Conservation (phyloP, 768 basidiomycete genomes). For the Epithele typhae region DNA sequence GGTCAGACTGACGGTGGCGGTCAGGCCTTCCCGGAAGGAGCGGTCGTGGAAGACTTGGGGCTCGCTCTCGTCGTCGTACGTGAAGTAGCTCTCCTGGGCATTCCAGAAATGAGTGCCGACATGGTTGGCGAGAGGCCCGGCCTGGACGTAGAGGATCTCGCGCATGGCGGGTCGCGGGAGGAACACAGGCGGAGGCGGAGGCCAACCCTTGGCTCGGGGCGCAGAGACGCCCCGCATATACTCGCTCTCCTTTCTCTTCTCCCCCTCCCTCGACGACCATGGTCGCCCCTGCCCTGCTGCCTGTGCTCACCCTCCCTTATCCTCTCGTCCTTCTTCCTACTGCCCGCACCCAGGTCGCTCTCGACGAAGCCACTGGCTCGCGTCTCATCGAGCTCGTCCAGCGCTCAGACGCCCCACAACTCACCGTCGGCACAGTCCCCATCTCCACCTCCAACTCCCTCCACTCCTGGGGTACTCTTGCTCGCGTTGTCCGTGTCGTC, state of each 20-base stretch:
- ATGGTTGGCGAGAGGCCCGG: conserved; percentile 63
- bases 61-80: conserved; percentile 41
- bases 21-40: conserved; percentile 63
- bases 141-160: conserved; percentile 78
- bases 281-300: conserved; percentile 32
- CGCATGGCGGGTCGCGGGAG: no score
- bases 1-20: conserved; percentile 38
- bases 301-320: conserved; percentile 63
- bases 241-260: not conserved
- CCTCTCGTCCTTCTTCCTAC: conserved; percentile 76
- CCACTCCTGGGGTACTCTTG: conserved; percentile 63
- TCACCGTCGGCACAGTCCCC: conserved; percentile 67
- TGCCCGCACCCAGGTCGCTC: conserved; percentile 62
- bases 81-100: conserved; percentile 67
- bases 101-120: conserved; percentile 81
- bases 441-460: conserved; percentile 31
- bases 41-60: conserved; percentile 46
- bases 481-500: conserved; percentile 66
- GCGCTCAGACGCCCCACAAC: conserved; percentile 64
- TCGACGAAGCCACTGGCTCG: conserved; percentile 58
- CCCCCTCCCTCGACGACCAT: not conserved
- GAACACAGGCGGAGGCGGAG: no score
- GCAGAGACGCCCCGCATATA: not conserved
- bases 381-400: conserved; percentile 64
- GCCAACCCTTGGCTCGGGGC: no score